Percentiles rank a stretch among this genome's conserved stretches.
These are phyloP conservation scores for Lasiodiplodia citricola DNA, from an alignment of 2,329 filamentous ascomycete genomes.

Conservation along the genomic window DNA sequence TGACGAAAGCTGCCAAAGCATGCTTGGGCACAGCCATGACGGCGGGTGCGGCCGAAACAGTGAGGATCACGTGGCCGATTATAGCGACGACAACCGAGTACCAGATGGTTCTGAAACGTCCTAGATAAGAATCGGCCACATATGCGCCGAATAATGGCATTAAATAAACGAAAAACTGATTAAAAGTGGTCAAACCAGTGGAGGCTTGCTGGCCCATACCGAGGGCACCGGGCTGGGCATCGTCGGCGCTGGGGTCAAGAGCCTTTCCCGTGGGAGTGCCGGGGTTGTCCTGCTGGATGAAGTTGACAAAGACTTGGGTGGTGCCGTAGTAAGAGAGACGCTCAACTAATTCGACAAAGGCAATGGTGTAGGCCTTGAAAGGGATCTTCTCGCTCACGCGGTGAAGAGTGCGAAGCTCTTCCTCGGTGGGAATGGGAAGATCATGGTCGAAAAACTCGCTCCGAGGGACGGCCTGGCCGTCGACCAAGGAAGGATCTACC, in stretches of 20 bases:
- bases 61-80: slow-evolving; percentile 59
- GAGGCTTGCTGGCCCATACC: slow-evolving; percentile 61
- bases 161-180: slow-evolving; percentile 62
- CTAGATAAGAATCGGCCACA: slow-evolving; percentile 63
- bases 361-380: slow-evolving; percentile 45
- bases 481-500: slow-evolving; percentile 41
- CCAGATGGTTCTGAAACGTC: slow-evolving; percentile 65
- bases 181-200: slow-evolving; percentile 58
- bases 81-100: slow-evolving; percentile 65
- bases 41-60: slow-evolving; percentile 59
- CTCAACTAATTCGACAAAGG: slow-evolving; percentile 46
- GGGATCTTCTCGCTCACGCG: slow-evolving; percentile 43
- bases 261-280: slow-evolving; percentile 41
- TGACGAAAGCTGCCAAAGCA: slow-evolving; percentile 61
- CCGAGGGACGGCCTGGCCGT: slow-evolving; percentile 41
- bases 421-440: slow-evolving; percentile 37
- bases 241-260: slow-evolving; percentile 33
- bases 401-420: slow-evolving; percentile 42
- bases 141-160: slow-evolving; percentile 65
- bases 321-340: slow-evolving; percentile 48
- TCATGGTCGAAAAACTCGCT: slow-evolving; percentile 37
- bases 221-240: slow-evolving; percentile 56
- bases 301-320: slow-evolving; percentile 44
- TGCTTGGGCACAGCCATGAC: slow-evolving; percentile 55
- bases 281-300: slow-evolving; percentile 40